phyloP scores from a whole-genome alignment of 148 eudicot species.

The Heliamphora exappendiculata region DNA sequence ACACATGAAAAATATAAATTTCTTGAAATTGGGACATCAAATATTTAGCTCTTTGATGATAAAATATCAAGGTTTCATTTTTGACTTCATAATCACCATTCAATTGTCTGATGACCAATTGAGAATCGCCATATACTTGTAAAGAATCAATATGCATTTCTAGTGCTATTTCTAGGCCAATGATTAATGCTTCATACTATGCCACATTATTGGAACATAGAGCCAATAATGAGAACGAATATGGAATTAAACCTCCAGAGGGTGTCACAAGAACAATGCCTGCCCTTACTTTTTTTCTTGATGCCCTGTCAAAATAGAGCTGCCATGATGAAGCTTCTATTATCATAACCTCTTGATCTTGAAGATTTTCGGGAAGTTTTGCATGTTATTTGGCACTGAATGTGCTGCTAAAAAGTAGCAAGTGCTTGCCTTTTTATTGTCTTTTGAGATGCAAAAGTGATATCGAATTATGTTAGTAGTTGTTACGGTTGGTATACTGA shows the following conservation, averaged over 20 bases:
- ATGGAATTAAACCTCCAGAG: neutral
- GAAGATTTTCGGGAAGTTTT: neutral
- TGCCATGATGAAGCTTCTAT: neutral
- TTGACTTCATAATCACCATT: neutral
- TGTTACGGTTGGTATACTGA: too few relatives aligned
- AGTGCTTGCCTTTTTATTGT: neutral
- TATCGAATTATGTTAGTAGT: neutral
- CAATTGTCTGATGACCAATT: neutral
- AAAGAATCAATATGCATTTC: neutral
- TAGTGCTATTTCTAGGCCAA: neutral
- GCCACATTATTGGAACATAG: neutral
- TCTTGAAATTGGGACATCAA: neutral
- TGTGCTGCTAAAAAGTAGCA: neutral
- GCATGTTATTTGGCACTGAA: neutral
- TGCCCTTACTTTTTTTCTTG: neutral
- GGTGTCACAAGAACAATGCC: neutral
- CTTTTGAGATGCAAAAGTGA: neutral
- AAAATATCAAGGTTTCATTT: neutral
- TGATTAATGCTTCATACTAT: neutral
- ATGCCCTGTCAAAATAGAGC: neutral
- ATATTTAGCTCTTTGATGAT: neutral
- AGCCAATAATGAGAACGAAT: neutral
- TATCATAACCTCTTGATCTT: neutral
- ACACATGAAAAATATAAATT: neutral
- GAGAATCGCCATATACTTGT: neutral